phyloP scores from a whole-genome alignment of 768 basidiomycete genomes.

The Pleurotus sapidus region DNA sequence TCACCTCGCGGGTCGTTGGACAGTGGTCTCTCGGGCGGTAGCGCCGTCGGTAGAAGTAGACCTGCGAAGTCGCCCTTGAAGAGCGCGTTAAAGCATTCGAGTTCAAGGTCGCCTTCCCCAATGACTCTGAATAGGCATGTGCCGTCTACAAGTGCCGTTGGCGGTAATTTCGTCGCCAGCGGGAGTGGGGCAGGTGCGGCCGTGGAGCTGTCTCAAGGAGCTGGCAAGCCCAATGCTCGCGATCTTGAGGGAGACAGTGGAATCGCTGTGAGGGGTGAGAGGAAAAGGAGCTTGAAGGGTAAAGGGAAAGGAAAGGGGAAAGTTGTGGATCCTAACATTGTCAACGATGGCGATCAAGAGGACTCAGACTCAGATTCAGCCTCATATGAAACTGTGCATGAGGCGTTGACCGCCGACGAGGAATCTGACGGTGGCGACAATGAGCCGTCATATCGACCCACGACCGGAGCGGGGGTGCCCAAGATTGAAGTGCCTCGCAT shows the following conservation, averaged over 20 bases:
- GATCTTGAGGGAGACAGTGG: too few relatives aligned
- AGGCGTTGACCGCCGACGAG: constrained; percentile 40
- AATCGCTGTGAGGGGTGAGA: too few relatives aligned
- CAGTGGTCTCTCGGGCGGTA: background rate
- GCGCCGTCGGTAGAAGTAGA: constrained; percentile 10
- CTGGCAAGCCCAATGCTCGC: too few relatives aligned
- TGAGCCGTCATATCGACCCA: too few relatives aligned
- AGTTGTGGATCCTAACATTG: background rate
- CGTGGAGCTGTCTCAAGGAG: too few relatives aligned
- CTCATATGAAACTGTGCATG: constrained; percentile 67
- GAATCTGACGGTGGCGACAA: constrained; percentile 17
- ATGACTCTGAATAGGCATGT: constrained; percentile 4
- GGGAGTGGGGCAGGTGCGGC: too few relatives aligned
- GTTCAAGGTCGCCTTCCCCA: constrained; percentile 43
- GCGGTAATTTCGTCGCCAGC: background rate
- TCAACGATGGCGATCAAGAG: constrained; percentile 29
- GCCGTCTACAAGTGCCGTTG: background rate
- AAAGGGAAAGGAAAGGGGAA: constrained; percentile 18
- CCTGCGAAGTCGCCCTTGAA: constrained; percentile 50
- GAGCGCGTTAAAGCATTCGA: constrained; percentile 59
- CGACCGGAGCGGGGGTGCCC: too few relatives aligned
- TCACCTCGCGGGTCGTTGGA: background rate
- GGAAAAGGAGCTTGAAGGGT: background rate
- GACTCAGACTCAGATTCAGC: constrained; percentile 24
- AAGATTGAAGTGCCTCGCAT: too few relatives aligned